Percentiles rank a stretch among this genome's conserved stretches.
Evolutionary conservation across 108 stramenopile species (phyloP).

Genomic region (Nitzschia putrida): DNA sequence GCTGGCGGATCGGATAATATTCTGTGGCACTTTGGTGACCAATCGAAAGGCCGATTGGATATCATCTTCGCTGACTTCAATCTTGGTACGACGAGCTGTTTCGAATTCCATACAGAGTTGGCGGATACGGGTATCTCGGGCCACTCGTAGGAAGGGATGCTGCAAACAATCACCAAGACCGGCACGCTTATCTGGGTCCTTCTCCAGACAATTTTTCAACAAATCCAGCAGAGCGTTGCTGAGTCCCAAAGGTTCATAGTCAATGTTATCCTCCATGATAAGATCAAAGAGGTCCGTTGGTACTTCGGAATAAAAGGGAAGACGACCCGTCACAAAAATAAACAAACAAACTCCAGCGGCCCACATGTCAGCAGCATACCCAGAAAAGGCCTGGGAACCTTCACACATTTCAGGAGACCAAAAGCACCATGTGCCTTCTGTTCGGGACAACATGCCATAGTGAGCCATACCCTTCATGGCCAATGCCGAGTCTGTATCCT

Average conservation of each 20-base stretch:
- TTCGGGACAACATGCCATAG: slow-evolving; percentile 71
- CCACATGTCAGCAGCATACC: slow-evolving; percentile 89
- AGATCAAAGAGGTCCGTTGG: slow-evolving; percentile 69
- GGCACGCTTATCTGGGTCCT: slow-evolving; percentile 69
- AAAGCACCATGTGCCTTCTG: slow-evolving; percentile 90
- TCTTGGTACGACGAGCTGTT: slow-evolving; percentile 18
- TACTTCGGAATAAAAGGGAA: slow-evolving; percentile 81
- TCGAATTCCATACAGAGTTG: slow-evolving; percentile 40
- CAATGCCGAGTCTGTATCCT: slow-evolving; percentile 62
- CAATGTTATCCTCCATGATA: slow-evolving; percentile 59
- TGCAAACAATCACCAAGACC: slow-evolving; percentile 85
- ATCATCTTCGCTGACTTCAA: slow-evolving; percentile 46
- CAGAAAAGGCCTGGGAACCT: slow-evolving; percentile 63
- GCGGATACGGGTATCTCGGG: slow-evolving; percentile 53
- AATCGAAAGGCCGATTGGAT: slow-evolving; percentile 47
- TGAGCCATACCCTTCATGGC: slow-evolving; percentile 57
- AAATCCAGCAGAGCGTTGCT: slow-evolving; percentile 59
- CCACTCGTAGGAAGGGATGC: slow-evolving; percentile 65
- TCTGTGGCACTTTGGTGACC: slow-evolving; percentile 44
- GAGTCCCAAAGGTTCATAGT: slow-evolving; percentile 50
- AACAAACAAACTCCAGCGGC: slow-evolving; percentile 88
- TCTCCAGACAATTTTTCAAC: slow-evolving; percentile 57
- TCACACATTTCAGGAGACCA: slow-evolving; percentile 89
- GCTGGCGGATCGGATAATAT: slow-evolving; percentile 42
- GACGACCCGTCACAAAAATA: slow-evolving; percentile 80